These are phyloP conservation scores for Irpex rosettiformis DNA, from an alignment of 1,284 basidiomycete genomes.

Conservation along the genomic window DNA sequence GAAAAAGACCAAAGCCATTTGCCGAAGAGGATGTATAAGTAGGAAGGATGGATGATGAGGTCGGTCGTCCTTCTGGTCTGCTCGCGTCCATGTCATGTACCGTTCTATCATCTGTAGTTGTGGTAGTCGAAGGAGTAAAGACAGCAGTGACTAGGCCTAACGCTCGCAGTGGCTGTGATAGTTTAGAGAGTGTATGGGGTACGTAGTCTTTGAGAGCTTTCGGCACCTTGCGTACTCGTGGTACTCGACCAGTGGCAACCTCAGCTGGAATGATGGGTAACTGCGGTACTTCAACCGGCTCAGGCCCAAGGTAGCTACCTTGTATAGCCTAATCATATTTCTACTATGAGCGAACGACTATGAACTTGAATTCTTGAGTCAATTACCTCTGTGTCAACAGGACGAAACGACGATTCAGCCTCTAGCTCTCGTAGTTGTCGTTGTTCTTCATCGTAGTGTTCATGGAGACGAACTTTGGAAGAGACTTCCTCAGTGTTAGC, in stretches of 20 bases:
- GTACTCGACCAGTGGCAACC: not conserved
- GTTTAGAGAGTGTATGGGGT: not conserved
- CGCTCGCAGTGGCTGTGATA: not conserved
- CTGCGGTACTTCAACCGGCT: no score
- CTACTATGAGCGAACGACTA: no score
- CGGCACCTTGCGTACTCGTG: not conserved
- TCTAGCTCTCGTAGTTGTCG: not conserved
- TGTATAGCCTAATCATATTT: no score
- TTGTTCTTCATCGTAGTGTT: not conserved
- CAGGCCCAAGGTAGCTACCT: no score
- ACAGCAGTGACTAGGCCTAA: not conserved
- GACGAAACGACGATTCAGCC: not conserved
- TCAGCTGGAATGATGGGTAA: not conserved
- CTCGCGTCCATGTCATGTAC: no score
- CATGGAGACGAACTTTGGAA: not conserved
- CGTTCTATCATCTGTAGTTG: not conserved
- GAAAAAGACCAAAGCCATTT: constrained; percentile 6
- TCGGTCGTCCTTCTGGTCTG: not conserved
- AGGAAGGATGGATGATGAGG: not conserved
- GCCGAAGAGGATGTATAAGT: not conserved
- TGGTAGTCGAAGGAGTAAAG: not conserved
- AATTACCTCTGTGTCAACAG: no score
- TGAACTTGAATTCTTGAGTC: no score
- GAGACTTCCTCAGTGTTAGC: not conserved
- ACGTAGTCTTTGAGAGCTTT: not conserved